phyloP scores from a whole-genome alignment of 108 stramenopile genomes.

The Pelagomonas calceolata region DNA sequence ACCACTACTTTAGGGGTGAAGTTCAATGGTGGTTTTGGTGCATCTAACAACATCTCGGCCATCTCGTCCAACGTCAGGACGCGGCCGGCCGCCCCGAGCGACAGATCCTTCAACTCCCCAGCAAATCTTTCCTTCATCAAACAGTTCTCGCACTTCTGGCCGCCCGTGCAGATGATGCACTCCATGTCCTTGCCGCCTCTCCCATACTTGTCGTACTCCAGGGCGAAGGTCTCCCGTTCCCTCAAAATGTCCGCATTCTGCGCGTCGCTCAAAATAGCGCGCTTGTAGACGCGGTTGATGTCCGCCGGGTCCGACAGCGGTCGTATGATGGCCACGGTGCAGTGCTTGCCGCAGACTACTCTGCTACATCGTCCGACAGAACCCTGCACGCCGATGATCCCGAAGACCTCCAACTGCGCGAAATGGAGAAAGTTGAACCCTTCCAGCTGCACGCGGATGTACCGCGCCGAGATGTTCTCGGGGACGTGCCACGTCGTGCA shows the following conservation, averaged over 20 bases:
- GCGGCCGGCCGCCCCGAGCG: conserved; percentile 33
- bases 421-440: conserved; percentile 45
- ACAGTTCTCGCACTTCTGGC: conserved; percentile 33
- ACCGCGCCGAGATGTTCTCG: conserved; percentile 33
- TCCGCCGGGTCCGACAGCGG: conserved; percentile 30
- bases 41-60: conserved; percentile 24
- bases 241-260: conserved; percentile 42
- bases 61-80: conserved; percentile 28
- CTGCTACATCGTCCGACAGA: conserved; percentile 24
- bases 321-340: conserved; percentile 37
- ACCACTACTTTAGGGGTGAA: conserved; percentile 4
- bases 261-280: conserved; percentile 40
- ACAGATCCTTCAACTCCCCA: conserved; percentile 29
- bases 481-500: conserved; percentile 38
- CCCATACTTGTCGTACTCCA: conserved; percentile 38
- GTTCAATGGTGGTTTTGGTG: conserved; percentile 28
- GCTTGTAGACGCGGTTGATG: conserved; percentile 37
- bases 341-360: conserved; percentile 39
- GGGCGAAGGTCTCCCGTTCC: conserved; percentile 38
- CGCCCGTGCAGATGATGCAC: conserved; percentile 27
- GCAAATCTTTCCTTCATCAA: conserved; percentile 20
- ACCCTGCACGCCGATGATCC: conserved; percentile 15
- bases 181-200: conserved; percentile 6
- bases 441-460: conserved; percentile 51
- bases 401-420: conserved; percentile 44